Conservation (phyloP, 306 rosid genomes). For the Casuarina glauca region DNA sequence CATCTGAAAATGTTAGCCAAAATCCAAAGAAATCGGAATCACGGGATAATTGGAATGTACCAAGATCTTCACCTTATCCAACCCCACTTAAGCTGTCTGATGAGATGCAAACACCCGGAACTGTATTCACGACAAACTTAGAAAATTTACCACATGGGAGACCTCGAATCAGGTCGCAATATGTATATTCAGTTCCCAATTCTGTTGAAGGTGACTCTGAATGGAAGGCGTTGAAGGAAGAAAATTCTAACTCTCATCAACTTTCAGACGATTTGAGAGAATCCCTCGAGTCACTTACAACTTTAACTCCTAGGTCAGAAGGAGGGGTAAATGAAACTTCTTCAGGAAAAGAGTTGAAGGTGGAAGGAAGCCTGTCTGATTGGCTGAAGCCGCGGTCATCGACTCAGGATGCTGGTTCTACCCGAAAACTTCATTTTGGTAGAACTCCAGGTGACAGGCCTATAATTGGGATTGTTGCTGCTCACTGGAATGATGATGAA, state of each 20-base stretch:
- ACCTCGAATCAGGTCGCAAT: conserved; percentile 67
- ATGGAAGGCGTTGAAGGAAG: conserved; percentile 45
- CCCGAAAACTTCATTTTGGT: conserved; percentile 33
- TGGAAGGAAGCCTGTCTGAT: conserved; percentile 65
- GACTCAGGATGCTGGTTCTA: conserved; percentile 34
- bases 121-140: conserved; percentile 65
- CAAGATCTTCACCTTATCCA: conserved; percentile 61
- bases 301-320: conserved; percentile 41
- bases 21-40: conserved; percentile 34
- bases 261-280: conserved; percentile 48
- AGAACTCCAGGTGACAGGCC: conserved; percentile 69
- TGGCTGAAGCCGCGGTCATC: conserved; percentile 63
- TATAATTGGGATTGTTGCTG: conserved; percentile 70
- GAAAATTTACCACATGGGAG: conserved; percentile 51
- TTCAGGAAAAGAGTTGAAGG: conserved; percentile 39
- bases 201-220: conserved; percentile 42
- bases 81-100: conserved; percentile 80
- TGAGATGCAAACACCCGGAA: conserved; percentile 96
- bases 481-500: conserved; percentile 71
- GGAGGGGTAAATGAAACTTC: conserved; percentile 30
- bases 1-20: conserved; percentile 47
- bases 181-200: conserved; percentile 50
- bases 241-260: conserved; percentile 42
- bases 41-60: conserved; percentile 49
- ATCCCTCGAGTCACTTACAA: conserved; percentile 40